Evolutionary conservation across 371 early-diverging fungal species (phyloP), one percentile per base, ranked within the genome.

Genomic region (Batrachochytrium dendrobatidis): DNA sequence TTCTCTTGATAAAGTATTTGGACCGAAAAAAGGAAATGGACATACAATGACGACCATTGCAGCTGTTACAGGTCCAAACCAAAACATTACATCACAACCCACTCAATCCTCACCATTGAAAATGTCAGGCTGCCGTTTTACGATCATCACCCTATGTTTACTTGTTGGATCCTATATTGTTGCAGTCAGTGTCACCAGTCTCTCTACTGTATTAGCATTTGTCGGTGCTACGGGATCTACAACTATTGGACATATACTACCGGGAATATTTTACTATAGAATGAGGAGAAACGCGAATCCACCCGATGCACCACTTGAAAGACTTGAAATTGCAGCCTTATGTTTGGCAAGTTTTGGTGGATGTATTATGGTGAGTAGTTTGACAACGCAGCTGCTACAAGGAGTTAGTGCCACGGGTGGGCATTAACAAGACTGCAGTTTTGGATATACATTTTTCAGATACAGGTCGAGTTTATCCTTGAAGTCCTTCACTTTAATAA

Each of bases 211-310:
- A 7, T 77, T 99, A 55, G 75, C 94, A 0, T 80, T 97, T 62
- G 97, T 99, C 3, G 99, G 99, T 12, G 92, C 99, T 0, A 98
- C 99, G 0, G 99, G 99, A 7, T 95, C 96, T 0, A 95, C 98
- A 1, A 84, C 92, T 20, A 95, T 99, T 57, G 95, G 97, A 56
- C 94, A 98, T 63, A 97, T 99, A 58, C 78, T 99, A 28, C 99
- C 99, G 0, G 90, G 96, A 1, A 44, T 95, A 10, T 92, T 97
- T 59, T 99, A 96, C 74, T 88, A 88, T 74, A 90, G 90, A 72
- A 67, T 94, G 53, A 29, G 64, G 6, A 15, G 50, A 26, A 52
- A 59, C 39, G 24, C 12, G 18, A 53, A 55, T 26, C 57, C 15
- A 22, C 33, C 17, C 17, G 30, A 50, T 12, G 45, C n/a, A 10